phyloP scores from a whole-genome alignment of 768 basidiomycete species.

The Leucocoprinus sp. region DNA sequence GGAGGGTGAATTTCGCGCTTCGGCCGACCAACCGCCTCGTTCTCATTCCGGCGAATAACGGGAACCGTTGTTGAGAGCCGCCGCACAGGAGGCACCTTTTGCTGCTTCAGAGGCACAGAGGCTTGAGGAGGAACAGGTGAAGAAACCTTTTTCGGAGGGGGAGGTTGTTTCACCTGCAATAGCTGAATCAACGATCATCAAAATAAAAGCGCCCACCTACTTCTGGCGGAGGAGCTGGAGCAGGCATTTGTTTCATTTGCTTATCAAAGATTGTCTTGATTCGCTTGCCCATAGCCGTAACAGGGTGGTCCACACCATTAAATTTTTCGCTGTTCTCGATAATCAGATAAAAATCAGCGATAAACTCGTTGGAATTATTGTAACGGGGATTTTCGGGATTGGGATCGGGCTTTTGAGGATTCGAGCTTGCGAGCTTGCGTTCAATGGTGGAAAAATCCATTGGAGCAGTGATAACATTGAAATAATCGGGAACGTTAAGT shows the following conservation, averaged over 20 bases:
- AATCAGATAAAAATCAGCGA: constrained; percentile 77
- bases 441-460: constrained; percentile 96
- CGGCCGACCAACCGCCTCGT: constrained; percentile 60
- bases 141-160: constrained; percentile 39
- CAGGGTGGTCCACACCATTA: constrained; percentile 85
- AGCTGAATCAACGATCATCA: constrained; percentile 1
- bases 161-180: constrained; percentile 31
- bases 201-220: constrained; percentile 33
- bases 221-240: constrained; percentile 42
- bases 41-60: constrained; percentile 74
- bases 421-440: constrained; percentile 74
- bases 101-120: constrained; percentile 37
- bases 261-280: constrained; percentile 85
- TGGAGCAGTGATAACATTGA: constrained; percentile 75
- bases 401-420: constrained; percentile 66
- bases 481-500: constrained; percentile 83
- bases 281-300: constrained; percentile 73
- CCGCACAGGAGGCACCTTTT: constrained; percentile 41
- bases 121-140: constrained; percentile 33
- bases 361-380: constrained; percentile 67
- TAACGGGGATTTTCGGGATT: constrained; percentile 74
- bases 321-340: constrained; percentile 85
- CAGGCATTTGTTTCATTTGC: constrained; percentile 76
- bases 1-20: constrained; percentile 98
- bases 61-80: constrained; percentile 78